These are phyloP conservation scores for Protomyces inundatus DNA, from an alignment of 1,139 yeast species.

Conservation along the genomic window DNA sequence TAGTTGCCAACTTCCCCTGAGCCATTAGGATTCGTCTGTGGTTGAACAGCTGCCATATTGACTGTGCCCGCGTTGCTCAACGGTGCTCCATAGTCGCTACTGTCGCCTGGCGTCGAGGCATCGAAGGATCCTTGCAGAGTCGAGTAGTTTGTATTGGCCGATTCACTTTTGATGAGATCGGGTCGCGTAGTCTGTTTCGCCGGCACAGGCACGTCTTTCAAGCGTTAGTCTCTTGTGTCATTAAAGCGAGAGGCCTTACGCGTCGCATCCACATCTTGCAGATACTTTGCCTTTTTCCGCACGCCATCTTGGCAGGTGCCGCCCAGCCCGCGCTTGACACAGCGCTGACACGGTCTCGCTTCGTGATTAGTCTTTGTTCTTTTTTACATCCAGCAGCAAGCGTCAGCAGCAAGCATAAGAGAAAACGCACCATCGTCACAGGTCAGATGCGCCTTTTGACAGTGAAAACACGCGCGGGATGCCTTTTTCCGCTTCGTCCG, in stretches of 20 bases:
- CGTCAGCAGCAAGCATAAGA: neutral
- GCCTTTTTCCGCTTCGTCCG: slow-evolving; percentile 52
- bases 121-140: neutral
- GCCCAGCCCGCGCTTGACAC: slow-evolving; percentile 63
- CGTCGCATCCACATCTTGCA: slow-evolving; percentile 40
- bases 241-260: slow-evolving; percentile 1
- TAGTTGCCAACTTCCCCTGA: neutral
- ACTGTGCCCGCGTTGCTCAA: neutral
- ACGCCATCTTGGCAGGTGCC: slow-evolving; percentile 86
- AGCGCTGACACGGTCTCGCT: slow-evolving; percentile 72
- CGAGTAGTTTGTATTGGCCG: neutral
- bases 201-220: neutral
- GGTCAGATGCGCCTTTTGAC: slow-evolving; percentile 84
- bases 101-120: neutral
- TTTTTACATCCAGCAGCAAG: neutral
- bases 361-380: neutral
- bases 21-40: neutral
- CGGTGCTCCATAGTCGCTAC: neutral
- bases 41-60: neutral
- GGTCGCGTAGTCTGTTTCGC: neutral
- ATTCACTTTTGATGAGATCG: neutral
- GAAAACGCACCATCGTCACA: slow-evolving; percentile 53
- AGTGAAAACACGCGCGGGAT: slow-evolving; percentile 82
- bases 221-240: no score
- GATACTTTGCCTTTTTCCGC: slow-evolving; percentile 74